Evolutionary conservation across 352 stramenopile genomes (phyloP).

Genomic region (Globisporangium radiosum): DNA sequence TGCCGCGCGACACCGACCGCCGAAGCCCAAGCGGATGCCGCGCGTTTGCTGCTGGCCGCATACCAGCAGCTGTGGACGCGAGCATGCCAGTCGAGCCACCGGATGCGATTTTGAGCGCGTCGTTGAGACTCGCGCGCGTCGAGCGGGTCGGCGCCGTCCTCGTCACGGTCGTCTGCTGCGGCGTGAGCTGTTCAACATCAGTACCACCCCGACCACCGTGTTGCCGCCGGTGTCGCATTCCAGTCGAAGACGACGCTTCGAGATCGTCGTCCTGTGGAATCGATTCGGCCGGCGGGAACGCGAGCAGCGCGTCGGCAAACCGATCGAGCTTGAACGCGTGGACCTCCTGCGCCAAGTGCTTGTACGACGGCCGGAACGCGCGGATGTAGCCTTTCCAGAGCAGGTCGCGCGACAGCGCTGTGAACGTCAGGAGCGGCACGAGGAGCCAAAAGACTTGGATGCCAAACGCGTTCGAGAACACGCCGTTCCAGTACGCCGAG

Average conservation of each 20-base stretch:
- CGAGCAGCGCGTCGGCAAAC: constrained; percentile 63
- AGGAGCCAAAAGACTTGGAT: constrained; percentile 73
- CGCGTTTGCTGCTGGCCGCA: neutral
- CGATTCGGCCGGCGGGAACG: constrained; percentile 70
- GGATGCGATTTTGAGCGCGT: constrained; percentile 19
- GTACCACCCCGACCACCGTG: neutral
- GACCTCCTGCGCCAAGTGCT: constrained; percentile 83
- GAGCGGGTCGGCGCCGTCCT: neutral
- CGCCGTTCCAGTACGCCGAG: constrained; percentile 78
- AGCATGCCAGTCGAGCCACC: neutral
- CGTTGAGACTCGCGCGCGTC: constrained; percentile 4
- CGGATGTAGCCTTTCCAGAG: constrained; percentile 80
- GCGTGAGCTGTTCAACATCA: neutral
- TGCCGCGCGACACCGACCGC: constrained; percentile 47
- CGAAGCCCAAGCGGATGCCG: constrained; percentile 12
- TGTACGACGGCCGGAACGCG: constrained; percentile 79
- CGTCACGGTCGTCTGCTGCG: neutral
- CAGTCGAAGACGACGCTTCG: constrained; percentile 15
- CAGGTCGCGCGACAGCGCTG: constrained; percentile 68
- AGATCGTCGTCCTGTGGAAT: constrained; percentile 40
- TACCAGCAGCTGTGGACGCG: too few relatives aligned
- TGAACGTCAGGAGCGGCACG: constrained; percentile 61
- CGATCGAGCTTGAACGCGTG: constrained; percentile 50
- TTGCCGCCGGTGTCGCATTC: neutral
- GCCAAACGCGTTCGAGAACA: constrained; percentile 68